Conservation (phyloP, 2,329 filamentous ascomycete genomes). For the Aspergillus quadrilineatus region DNA sequence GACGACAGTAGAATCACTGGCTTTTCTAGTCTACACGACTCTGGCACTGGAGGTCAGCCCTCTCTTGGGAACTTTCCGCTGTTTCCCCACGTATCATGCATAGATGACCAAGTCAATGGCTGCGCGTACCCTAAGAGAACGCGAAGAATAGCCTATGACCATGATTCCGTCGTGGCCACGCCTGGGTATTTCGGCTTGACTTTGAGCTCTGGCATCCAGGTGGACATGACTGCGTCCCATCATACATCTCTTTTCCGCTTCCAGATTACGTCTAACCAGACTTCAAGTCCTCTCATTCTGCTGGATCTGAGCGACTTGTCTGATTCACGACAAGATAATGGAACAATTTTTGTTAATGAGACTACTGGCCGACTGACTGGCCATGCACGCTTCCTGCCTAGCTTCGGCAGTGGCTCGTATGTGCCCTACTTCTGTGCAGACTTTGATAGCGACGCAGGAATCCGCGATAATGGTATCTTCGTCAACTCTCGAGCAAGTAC, state of each 20-base stretch:
- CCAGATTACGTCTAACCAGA: conserved; percentile 51
- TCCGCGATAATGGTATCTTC: conserved; percentile 63
- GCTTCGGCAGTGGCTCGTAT: conserved; percentile 64
- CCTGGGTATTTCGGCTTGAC: conserved; percentile 67
- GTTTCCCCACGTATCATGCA: conserved; percentile 65
- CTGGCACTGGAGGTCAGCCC: conserved; percentile 53
- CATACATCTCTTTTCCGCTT: conserved; percentile 66
- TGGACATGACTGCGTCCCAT: conserved; percentile 66
- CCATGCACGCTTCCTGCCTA: conserved; percentile 60
- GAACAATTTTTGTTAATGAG: conserved; percentile 56
- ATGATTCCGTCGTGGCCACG: conserved; percentile 55
- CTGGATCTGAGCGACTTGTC: conserved; percentile 65
- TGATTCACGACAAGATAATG: conserved; percentile 60
- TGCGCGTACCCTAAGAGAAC: conserved; percentile 61
- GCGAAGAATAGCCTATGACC: conserved; percentile 49
- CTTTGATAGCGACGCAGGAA: conserved; percentile 54
- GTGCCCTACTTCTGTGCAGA: conserved; percentile 66
- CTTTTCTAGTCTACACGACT: conserved; percentile 53
- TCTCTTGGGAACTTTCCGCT: conserved; percentile 72
- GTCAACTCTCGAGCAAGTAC: conserved; percentile 60
- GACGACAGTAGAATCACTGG: conserved; percentile 54
- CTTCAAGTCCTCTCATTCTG: conserved; percentile 57
- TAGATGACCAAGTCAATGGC: conserved; percentile 58
- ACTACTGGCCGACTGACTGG: conserved; percentile 62
- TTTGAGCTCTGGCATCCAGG: conserved; percentile 56